Evolutionary conservation across 2,329 filamentous ascomycete species (phyloP), one percentile per base, ranked within the genome.

Genomic region (Fusarium luffae): DNA sequence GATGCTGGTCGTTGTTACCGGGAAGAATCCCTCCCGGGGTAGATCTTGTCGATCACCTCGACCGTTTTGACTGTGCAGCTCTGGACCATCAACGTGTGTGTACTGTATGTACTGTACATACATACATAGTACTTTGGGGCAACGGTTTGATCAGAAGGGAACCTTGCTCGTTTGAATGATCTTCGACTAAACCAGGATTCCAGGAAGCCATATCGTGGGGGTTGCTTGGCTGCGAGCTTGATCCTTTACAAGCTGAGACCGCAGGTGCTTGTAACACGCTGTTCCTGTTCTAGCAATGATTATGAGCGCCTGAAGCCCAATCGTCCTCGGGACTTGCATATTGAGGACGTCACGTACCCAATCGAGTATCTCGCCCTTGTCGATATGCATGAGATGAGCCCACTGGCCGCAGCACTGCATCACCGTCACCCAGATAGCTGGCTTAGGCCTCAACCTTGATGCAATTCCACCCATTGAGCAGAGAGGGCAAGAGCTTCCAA

Each of bases 21-120:
- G 73, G 30, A 63, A 62, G 52, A 59, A 40, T 52, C 66, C 62
- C 64, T 73, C 68, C 66, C 68, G 73, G 66, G 73, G 70, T 52
- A 72, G 68, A 75, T 73, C 73, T 73, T 74, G 73, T 62, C 71
- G 73, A 75, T 75, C 73, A 68, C 59, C 40, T 63, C 55, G 56
- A 55, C 56, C 56, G 56, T 58, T 56, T 57, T 46, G 44, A 69
- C 37, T 50, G 46, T 71, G 67, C 69, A 68, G 70, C 71, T 75
- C 68, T 73, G 62, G 59, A 57, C 63, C 61, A 43, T 52, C 69
- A 60, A 47, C n/a, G 28, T 54, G 47, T 37, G 18, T 37, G 18
- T n/a, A 37, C 34, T 37, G 34, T 18, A 37, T n/a, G 34, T 37
- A 28, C 28, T 30, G 12, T 7, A 14, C 12, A 30, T 3, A 37